Conservation (phyloP, 2,329 filamentous ascomycete species). For the Aspergillus proliferans region DNA sequence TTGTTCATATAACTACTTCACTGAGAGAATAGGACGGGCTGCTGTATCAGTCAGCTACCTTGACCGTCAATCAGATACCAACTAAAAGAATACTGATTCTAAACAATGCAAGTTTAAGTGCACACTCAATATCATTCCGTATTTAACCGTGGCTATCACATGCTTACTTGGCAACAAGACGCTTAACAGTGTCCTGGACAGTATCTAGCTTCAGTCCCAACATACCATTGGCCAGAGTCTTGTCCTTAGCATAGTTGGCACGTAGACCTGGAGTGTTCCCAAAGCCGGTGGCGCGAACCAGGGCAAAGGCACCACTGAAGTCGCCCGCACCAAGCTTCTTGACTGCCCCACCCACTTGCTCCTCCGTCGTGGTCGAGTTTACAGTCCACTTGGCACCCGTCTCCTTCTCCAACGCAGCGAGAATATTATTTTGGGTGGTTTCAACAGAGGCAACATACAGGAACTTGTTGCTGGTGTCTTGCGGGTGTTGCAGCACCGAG, state of each 20-base stretch:
- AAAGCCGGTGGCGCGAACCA: conserved; percentile 18
- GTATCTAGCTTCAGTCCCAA: conserved; percentile 17
- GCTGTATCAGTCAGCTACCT: too few relatives aligned
- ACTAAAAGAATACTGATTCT: too few relatives aligned
- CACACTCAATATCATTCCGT: too few relatives aligned
- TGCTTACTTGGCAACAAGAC: neutral
- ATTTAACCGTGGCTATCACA: too few relatives aligned
- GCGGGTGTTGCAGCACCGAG: conserved; percentile 44
- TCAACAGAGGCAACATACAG: conserved; percentile 54
- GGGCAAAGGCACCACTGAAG: conserved; percentile 16
- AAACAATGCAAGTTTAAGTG: too few relatives aligned
- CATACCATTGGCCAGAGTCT: conserved; percentile 15
- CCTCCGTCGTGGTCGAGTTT: conserved; percentile 27
- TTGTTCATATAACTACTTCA: too few relatives aligned
- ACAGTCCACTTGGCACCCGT: conserved; percentile 49
- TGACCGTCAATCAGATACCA: too few relatives aligned
- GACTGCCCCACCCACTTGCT: conserved; percentile 12
- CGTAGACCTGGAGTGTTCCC: conserved; percentile 12
- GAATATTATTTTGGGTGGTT: conserved; percentile 53
- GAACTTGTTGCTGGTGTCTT: conserved; percentile 53
- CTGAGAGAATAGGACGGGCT: too few relatives aligned
- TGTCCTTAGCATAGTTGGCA: conserved; percentile 19
- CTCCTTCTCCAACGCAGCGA: conserved; percentile 48
- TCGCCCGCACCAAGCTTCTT: conserved; percentile 17
- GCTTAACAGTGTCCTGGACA: conserved; percentile 13